phyloP scores from a whole-genome alignment of 352 stramenopile species.

The Pythium volutum region DNA sequence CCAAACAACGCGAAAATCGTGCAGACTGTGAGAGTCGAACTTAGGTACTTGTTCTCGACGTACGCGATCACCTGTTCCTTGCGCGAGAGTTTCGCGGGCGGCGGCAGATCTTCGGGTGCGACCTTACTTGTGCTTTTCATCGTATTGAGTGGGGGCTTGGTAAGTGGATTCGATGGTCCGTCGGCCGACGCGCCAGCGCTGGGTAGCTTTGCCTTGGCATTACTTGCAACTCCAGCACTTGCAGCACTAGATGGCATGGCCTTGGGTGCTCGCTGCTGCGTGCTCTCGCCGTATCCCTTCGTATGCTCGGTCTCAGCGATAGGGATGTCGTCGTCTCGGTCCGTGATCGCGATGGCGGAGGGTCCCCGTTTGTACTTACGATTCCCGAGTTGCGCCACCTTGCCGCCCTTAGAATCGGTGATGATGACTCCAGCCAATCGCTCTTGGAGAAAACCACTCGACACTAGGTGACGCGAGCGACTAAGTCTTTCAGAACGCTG shows the following conservation, averaged over 20 bases:
- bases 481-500: not conserved
- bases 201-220: constrained; percentile 17
- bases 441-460: constrained; percentile 26
- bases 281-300: constrained; percentile 3
- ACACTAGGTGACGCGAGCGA: not conserved
- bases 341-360: constrained; percentile 27
- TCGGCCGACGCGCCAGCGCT: constrained; percentile 11
- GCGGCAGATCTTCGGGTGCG: constrained; percentile 46
- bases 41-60: constrained; percentile 75
- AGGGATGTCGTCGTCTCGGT: constrained; percentile 26
- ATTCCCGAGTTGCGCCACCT: constrained; percentile 28
- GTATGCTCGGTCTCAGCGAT: constrained; percentile 11
- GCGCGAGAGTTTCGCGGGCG: constrained; percentile 31
- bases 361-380: constrained; percentile 31
- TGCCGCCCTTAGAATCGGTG: constrained; percentile 16
- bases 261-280: constrained; percentile 10
- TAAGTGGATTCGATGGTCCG: constrained; percentile 23
- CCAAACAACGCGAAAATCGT: constrained; percentile 89
- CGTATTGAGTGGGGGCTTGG: constrained; percentile 19
- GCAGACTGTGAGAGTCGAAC: constrained; percentile 57
- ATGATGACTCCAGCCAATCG: constrained; percentile 25
- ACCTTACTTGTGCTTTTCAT: constrained; percentile 66
- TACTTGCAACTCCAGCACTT: constrained; percentile 8
- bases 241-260: constrained; percentile 31
- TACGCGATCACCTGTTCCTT: constrained; percentile 46